Evolutionary conservation across 768 basidiomycete genomes (phyloP).

Genomic region (Rhodotorula kratochvilovae): DNA sequence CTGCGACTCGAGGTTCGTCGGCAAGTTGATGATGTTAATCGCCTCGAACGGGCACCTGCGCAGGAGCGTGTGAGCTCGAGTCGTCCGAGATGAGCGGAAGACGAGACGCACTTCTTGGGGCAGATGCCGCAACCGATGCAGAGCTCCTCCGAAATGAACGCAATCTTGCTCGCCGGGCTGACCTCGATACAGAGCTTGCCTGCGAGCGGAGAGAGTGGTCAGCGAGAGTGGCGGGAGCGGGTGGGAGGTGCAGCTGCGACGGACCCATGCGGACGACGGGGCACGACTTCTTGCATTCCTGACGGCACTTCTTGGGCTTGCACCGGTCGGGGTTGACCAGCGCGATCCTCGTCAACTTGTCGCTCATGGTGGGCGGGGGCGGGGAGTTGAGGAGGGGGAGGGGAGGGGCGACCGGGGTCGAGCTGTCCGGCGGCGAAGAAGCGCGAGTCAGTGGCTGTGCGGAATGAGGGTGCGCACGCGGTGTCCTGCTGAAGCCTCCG

Average conservation of each 20-base stretch:
- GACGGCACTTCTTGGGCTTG: constrained; percentile 77
- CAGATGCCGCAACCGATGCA: constrained; percentile 99
- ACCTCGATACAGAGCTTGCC: constrained; percentile 99
- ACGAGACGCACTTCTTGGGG: constrained; percentile 80
- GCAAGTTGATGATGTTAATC: constrained; percentile 96
- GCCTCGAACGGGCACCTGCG: constrained; percentile 96
- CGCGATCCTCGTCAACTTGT: constrained; percentile 79
- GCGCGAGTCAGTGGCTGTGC: not conserved
- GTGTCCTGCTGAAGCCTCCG: too few species aligned
- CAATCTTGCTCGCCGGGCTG: constrained; percentile 74
- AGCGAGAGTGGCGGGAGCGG: too few species aligned
- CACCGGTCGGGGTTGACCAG: constrained; percentile 62
- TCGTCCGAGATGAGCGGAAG: not conserved
- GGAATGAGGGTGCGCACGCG: too few species aligned
- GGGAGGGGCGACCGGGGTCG: not conserved
- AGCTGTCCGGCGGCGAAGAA: not conserved
- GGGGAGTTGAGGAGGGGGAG: not conserved
- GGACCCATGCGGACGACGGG: constrained; percentile 96
- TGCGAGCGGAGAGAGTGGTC: constrained; percentile 44
- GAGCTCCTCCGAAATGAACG: constrained; percentile 96
- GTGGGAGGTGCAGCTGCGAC: constrained; percentile 31
- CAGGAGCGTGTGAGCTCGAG: not conserved
- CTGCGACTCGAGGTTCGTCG: constrained; percentile 90
- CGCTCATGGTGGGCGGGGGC: constrained; percentile 57
- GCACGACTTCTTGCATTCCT: constrained; percentile 98